Evolutionary conservation across 148 eudicot species (phyloP), one percentile per base, ranked within the genome.

Genomic region (Persicaria tinctoria): DNA sequence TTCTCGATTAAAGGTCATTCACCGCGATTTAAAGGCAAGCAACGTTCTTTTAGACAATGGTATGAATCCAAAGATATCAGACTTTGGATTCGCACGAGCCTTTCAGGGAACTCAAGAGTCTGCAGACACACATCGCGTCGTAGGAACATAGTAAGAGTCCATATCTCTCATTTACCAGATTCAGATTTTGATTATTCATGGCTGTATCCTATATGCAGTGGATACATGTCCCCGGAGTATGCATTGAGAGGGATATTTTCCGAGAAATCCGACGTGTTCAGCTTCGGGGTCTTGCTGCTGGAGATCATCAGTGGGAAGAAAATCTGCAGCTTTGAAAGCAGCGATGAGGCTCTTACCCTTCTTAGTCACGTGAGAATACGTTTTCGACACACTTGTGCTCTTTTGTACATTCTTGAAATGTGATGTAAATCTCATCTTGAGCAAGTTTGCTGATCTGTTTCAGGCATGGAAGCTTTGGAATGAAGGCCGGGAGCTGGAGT

Each of bases 401-500:
- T 45, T 68, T 16, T 12, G 10, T 1, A 1, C 11, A 18, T 13
- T 13, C 16, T 2, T 4, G 4, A 3, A 53, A 53, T 17, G 64
- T 10, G 47, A 59, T 62, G 23, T 18, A 14, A 32, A 32, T 32
- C 41, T 32, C 41, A 32, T 32, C 3, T 32, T 20, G 18, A 9
- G 44, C 14, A 46, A 1, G 20, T 72, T 17, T 18, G 17, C 10
- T 20, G 16, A 50, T 4, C 0, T 72, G 74, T 2, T 50, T 75
- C 70, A 90, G 91, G 94, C 86, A 50, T 90, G 94, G 91, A 84
- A 78, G 54, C 53, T 83, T 48, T 90, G 91, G 91, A 79, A 57
- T 10, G 89, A 87, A 66, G 83, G 80, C 11, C 72, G 79, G 32
- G 57, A 20, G 6, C 5, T 73, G 50, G 82, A 79, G 12, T 50